Base-by-base conservation (phyloP, 257 asterid species). In the Solanum arcanum region DNA sequence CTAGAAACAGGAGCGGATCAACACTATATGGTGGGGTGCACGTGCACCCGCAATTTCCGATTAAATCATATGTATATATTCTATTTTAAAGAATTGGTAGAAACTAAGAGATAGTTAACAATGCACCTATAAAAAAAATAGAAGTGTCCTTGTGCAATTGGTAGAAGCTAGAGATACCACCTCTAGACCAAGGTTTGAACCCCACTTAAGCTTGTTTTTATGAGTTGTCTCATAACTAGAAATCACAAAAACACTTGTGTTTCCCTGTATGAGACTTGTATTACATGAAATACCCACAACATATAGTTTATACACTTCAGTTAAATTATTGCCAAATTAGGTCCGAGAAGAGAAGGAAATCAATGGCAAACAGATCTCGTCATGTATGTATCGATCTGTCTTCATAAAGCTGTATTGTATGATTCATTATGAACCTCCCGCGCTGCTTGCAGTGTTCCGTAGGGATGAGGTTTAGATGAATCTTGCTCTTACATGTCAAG, bases 361-460 rank as follows among this genome's bases (percentile, higher is more conserved):
- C 10, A 1, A 52, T 52, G 62, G 62, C n/a, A 52, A 52, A 52
- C 4, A 52, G 62, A 56, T 56, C 4, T 56, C 60, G 4, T 27
- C 23, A 10, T 56, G 2, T 56, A 18, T 56, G 64, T 56, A 56
- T 56, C 8, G n/a, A 56, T 56, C 62, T 16, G 62, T 56, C 12
- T 56, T 56, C 25, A 56, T 56, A 59, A 18, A 20, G 66, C 25
- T 59, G 0, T 7, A 59, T 59, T 20, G 25, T 8, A 59, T 14
- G 99, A 95, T 89, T 96, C 99, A 56, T 89, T 88, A 88, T 91
- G 89, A 91, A 96, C 95, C 89, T 96, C 99, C 88, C 93, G 84
- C 77, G 94, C 95, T 95, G 98, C 98, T 88, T 93, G 98, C 41
- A 90, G n/a, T 35, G 98, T 92, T 83, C 98, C 99, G 88, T 96